Evolutionary conservation across 495 filamentous ascomycete genomes (phyloP).

Genomic region (Neurospora discreta): DNA sequence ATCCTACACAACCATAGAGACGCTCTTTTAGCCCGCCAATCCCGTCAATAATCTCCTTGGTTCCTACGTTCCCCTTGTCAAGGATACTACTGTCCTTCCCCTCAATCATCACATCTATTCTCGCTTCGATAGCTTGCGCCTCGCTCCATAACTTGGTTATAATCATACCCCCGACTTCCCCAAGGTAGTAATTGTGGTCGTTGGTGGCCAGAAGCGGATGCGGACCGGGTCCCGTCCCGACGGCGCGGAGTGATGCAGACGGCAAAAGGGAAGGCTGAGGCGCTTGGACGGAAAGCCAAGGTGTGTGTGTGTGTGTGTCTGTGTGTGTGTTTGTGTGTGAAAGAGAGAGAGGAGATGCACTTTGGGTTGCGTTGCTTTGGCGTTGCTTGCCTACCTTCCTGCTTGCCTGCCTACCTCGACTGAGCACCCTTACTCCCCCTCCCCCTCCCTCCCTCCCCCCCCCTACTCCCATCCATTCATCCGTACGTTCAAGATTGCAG

Average conservation of each 20-base stretch:
- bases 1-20: neutral
- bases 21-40: neutral
- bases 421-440: neutral
- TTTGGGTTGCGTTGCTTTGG: neutral
- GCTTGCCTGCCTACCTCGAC: neutral
- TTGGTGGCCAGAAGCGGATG: conserved; percentile 10
- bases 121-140: neutral
- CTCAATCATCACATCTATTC: neutral
- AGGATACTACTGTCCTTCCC: neutral
- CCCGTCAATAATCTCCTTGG: neutral
- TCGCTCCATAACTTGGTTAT: neutral
- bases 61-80: neutral
- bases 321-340: neutral
- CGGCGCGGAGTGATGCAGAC: conserved; percentile 40
- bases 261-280: conserved; percentile 70
- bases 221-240: conserved; percentile 11
- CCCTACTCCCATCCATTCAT: neutral
- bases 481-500: neutral
- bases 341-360: neutral
- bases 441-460: neutral
- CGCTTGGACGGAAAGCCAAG: conserved; percentile 89
- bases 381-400: neutral
- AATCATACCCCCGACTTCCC: neutral
- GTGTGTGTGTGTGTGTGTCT: conserved; percentile 34
- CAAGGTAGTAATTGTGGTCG: neutral